Evolutionary conservation across 768 basidiomycete species (phyloP).

Genomic region (Pleurotus citrinopileatus): DNA sequence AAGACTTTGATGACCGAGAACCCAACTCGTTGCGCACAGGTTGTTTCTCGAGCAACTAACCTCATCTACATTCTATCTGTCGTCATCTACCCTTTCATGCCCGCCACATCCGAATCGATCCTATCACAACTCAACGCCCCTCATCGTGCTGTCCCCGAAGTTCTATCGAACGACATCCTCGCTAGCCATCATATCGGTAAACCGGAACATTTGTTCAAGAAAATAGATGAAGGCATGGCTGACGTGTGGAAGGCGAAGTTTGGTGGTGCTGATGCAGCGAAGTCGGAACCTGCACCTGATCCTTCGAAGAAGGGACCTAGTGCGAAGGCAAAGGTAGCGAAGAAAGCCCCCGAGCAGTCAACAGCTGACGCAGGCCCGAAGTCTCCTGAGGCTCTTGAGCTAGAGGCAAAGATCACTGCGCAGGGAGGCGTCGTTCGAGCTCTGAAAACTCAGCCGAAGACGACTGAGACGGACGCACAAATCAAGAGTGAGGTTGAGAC

Average conservation of each 20-base stretch:
- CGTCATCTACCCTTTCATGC: constrained; percentile 95
- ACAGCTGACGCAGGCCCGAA: constrained; percentile 51
- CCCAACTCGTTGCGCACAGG: constrained; percentile 85
- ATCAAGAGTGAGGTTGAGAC: constrained; percentile 58
- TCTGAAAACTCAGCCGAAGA: constrained; percentile 67
- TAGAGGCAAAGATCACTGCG: constrained; percentile 71
- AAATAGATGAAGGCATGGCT: constrained; percentile 88
- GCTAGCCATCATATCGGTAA: constrained; percentile 82
- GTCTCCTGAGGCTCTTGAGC: constrained; percentile 65
- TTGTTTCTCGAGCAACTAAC: constrained; percentile 87
- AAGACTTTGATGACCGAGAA: constrained; percentile 83
- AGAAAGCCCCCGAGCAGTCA: constrained; percentile 21
- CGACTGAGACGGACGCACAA: constrained; percentile 57
- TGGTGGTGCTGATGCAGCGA: constrained; percentile 54
- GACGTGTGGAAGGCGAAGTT: constrained; percentile 81
- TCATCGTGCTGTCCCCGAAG: constrained; percentile 71
- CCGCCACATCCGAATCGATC: constrained; percentile 78
- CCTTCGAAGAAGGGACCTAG: constrained; percentile 55
- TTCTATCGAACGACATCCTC: constrained; percentile 78
- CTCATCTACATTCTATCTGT: constrained; percentile 88
- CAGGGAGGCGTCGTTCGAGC: constrained; percentile 75
- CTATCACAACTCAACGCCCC: constrained; percentile 88
- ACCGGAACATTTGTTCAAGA: constrained; percentile 90
- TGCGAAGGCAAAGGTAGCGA: constrained; percentile 43
- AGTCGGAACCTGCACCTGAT: constrained; percentile 38